phyloP scores from a whole-genome alignment of 495 filamentous ascomycete species.

The Venustampulla echinocandica region DNA sequence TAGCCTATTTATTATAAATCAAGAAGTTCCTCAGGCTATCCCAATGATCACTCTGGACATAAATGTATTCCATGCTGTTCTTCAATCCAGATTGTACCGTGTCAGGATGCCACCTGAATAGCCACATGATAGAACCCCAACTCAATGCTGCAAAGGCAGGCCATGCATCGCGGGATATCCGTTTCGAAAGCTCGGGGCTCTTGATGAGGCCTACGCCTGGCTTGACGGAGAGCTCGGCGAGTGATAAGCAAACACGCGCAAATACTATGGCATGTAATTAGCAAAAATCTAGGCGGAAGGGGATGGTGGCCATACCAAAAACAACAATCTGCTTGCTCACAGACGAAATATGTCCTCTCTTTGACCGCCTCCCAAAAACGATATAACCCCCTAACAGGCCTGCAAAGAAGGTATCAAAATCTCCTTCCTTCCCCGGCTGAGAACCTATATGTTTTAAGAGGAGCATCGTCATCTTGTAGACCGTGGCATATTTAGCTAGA shows the following conservation, averaged over 20 bases:
- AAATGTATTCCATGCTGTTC: conserved; percentile 98
- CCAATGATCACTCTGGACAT: conserved; percentile 75
- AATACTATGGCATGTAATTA: conserved; percentile 48
- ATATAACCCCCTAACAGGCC: conserved; percentile 85
- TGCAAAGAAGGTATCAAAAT: conserved; percentile 80
- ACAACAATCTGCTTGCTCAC: conserved; percentile 98
- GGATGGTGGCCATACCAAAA: conserved; percentile 38
- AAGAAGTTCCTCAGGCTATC: conserved; percentile 69
- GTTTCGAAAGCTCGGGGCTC: conserved; percentile 25
- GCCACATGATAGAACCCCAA: conserved; percentile 92
- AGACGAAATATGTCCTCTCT: conserved; percentile 55
- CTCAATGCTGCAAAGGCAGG: conserved; percentile 79
- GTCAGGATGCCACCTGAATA: conserved; percentile 87
- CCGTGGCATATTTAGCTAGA: conserved; percentile 76
- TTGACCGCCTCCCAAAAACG: conserved; percentile 69
- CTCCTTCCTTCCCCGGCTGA: conserved; percentile 52
- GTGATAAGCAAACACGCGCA: conserved; percentile 74
- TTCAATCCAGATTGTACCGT: conserved; percentile 81
- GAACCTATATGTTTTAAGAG: conserved; percentile 54
- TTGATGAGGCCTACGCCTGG: conserved; percentile 39
- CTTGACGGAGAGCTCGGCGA: conserved; percentile 74
- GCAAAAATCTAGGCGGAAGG: not conserved
- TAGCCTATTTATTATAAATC: conserved; percentile 77
- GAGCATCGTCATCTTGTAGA: conserved; percentile 79
- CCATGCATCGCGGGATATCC: conserved; percentile 66